Evolutionary conservation across 192 early-diverging fungal species (phyloP).

Genomic region (Podila horticola): DNA sequence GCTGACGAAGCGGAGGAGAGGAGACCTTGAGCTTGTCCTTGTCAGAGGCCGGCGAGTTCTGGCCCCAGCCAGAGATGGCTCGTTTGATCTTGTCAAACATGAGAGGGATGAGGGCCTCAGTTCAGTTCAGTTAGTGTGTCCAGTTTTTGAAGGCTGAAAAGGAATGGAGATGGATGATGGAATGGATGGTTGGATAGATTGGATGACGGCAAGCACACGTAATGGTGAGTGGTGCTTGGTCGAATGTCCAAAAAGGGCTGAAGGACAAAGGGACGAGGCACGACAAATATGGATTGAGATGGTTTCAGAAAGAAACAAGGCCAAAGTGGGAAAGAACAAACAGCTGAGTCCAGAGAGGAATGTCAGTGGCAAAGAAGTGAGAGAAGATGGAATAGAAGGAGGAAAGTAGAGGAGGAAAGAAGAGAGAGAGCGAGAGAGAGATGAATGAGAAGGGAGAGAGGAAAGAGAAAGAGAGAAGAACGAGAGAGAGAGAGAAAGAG

Average conservation of each 20-base stretch:
- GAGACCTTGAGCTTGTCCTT: slow-evolving; percentile 6
- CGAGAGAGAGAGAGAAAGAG: not conserved
- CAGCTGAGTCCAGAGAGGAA: no score
- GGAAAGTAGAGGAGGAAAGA: not conserved
- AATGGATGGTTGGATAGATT: not conserved
- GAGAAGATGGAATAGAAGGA: not conserved
- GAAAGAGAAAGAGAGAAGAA: not conserved
- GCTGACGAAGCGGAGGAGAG: not conserved
- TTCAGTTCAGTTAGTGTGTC: not conserved
- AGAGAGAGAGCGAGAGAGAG: not conserved
- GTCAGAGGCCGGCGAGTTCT: slow-evolving; percentile 10
- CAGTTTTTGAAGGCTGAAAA: not conserved
- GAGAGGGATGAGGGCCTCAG: not conserved
- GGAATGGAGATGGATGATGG: not conserved
- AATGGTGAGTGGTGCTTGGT: no score
- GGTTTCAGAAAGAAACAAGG: no score
- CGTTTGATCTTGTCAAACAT: slow-evolving; percentile 52
- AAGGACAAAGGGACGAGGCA: no score
- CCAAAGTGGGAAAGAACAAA: no score
- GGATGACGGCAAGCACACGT: no score
- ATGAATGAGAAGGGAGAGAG: not conserved
- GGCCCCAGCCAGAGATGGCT: slow-evolving; percentile 46
- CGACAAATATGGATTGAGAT: no score
- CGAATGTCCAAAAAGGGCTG: no score
- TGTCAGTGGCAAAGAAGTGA: not conserved